These are phyloP conservation scores for Effrenium voratum DNA, from an alignment of 73 alveolate species.

Conservation along the genomic window DNA sequence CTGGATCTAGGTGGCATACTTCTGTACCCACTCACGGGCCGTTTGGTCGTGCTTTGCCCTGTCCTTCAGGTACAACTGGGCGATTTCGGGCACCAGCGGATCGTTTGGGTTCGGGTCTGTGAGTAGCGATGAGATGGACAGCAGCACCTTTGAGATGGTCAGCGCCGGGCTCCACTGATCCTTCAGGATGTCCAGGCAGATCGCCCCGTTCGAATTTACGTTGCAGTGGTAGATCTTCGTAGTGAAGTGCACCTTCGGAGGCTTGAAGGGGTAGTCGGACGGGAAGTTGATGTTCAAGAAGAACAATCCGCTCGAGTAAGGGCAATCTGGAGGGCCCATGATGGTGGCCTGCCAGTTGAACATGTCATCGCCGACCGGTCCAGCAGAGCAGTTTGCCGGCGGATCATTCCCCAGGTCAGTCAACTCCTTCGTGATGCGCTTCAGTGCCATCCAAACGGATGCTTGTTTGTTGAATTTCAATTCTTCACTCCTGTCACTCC, in stretches of 20 bases:
- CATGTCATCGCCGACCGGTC: conserved; percentile 97
- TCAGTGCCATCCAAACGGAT: conserved; percentile 94
- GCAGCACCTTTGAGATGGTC: conserved; percentile 98
- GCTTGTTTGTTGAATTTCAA: too few relatives aligned
- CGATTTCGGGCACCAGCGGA: conserved; percentile 97
- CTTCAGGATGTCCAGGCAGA: conserved; percentile 95
- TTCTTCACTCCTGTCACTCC: too few relatives aligned
- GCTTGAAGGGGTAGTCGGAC: conserved; percentile 98
- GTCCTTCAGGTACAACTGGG: conserved; percentile 95
- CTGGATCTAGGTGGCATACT: conserved; percentile 96
- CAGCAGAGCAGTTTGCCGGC: conserved; percentile 98
- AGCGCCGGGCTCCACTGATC: conserved; percentile 98
- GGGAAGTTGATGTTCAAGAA: conserved; percentile 97
- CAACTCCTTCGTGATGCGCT: conserved; percentile 89
- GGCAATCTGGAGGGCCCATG: conserved; percentile 98
- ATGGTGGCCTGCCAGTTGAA: conserved; percentile 97
- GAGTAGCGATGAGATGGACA: conserved; percentile 97
- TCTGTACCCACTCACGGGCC: conserved; percentile 98
- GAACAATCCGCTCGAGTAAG: conserved; percentile 98
- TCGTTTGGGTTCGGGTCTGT: conserved; percentile 98
- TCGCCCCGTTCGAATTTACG: conserved; percentile 98
- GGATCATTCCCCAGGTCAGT: conserved; percentile 95
- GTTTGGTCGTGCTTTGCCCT: conserved; percentile 95
- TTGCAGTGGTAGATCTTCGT: conserved; percentile 98
- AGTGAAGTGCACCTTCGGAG: conserved; percentile 97